These are phyloP conservation scores for Aaosphaeria pasadenensis DNA, from an alignment of 2,329 filamentous ascomycete species.

Conservation along the genomic window DNA sequence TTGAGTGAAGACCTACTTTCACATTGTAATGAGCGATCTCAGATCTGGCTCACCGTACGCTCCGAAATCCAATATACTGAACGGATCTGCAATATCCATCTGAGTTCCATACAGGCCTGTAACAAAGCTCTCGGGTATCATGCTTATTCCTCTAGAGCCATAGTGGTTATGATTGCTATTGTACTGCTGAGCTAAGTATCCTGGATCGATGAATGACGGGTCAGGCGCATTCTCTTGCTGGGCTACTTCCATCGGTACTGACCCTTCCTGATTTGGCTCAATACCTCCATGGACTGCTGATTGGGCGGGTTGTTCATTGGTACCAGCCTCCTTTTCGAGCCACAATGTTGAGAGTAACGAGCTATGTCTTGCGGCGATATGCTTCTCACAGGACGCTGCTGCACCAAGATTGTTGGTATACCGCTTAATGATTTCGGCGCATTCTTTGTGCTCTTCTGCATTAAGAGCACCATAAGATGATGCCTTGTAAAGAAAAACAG, in stretches of 20 bases:
- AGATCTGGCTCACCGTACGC: constrained; percentile 4
- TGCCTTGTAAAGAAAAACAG: constrained; percentile 6
- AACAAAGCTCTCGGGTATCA: constrained; percentile 1
- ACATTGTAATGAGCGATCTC: background rate
- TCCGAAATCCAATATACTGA: constrained; percentile 1
- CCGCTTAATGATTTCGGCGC: constrained; percentile 1
- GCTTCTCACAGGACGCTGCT: constrained; percentile 1
- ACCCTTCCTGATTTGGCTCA: background rate
- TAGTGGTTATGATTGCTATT: background rate
- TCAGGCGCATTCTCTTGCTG: background rate
- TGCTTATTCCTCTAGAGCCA: background rate
- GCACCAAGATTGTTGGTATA: constrained; percentile 1
- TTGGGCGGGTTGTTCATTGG: background rate
- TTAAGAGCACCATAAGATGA: constrained; percentile 2
- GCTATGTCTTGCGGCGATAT: constrained; percentile 1
- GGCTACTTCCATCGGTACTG: background rate
- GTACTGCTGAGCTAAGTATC: background rate
- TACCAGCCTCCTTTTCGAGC: background rate
- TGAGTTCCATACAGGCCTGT: constrained; percentile 2
- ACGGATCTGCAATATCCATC: background rate
- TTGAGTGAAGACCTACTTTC: background rate
- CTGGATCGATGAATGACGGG: background rate
- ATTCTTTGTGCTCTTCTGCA: background rate
- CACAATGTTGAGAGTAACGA: background rate
- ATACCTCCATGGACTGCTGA: background rate